Percentiles rank a stretch among this genome's conserved stretches.
phyloP scores from a whole-genome alignment of 2,329 filamentous ascomycete genomes.

The Fusarium fracticaudum region DNA sequence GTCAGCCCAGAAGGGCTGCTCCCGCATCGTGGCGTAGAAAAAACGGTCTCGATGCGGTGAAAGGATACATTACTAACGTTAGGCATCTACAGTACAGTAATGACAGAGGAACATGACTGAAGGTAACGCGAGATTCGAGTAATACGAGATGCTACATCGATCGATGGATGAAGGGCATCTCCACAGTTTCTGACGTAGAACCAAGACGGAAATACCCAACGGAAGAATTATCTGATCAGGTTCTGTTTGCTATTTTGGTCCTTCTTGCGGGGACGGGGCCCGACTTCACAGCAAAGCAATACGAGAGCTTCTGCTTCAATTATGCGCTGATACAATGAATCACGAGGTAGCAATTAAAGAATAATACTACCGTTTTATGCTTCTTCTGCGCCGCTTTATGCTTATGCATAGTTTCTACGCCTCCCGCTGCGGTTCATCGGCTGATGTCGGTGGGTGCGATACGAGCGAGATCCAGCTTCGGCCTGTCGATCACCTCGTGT shows the following conservation, averaged over 20 bases:
- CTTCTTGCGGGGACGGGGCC: conserved; percentile 1
- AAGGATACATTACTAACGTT: not conserved
- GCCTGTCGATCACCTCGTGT: conserved; percentile 40
- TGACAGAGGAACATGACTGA: not conserved
- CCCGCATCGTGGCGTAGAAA: not conserved
- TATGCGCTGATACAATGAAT: not conserved
- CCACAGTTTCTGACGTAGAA: conserved; percentile 17
- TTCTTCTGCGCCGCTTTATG: conserved; percentile 1
- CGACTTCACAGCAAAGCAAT: conserved; percentile 1
- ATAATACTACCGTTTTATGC: conserved; percentile 8
- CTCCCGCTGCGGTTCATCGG: conserved; percentile 27
- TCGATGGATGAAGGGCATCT: not conserved
- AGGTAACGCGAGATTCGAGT: not conserved
- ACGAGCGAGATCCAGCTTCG: conserved; percentile 41
- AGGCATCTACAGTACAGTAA: not conserved
- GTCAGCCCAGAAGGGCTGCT: conserved; percentile 22
- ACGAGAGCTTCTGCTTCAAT: conserved; percentile 6
- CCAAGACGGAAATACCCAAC: not conserved
- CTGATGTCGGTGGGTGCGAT: conserved; percentile 27
- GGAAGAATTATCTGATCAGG: conserved; percentile 5
- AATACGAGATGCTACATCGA: not conserved
- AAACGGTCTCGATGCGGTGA: conserved; percentile 15
- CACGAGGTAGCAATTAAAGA: not conserved
- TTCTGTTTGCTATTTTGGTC: not conserved
- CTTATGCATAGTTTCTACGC: not conserved